Evolutionary conservation across 1,284 basidiomycete genomes (phyloP), one percentile per base, ranked within the genome.

Genomic region (Polyporus tsugae): DNA sequence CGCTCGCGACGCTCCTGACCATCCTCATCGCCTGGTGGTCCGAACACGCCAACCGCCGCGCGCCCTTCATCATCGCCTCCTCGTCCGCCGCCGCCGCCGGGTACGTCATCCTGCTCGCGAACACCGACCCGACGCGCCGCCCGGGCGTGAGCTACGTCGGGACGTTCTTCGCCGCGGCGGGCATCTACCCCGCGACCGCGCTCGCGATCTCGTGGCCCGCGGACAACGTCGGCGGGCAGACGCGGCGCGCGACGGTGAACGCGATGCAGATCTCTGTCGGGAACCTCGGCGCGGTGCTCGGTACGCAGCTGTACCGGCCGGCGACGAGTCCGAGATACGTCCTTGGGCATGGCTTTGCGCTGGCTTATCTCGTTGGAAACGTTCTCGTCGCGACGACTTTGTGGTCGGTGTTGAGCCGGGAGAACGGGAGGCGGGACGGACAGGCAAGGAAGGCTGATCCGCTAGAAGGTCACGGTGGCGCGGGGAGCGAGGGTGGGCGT

Each of bases 181-280:
- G 90, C 1, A 82, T 91, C 10, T 93, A 90, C 76, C 69, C 71
- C 19, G 66, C 69, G 22, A 70, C 69, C 2, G 71, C 71, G 19
- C 66, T 72, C 49, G 88, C 74, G 84, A 89, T 10, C 76, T 90
- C 33, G 66, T 90, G 90, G 86, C 89, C 90, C 0, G 83, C 86
- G n/a, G 89, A 91, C 78, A 92, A 92, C 71, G 87, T 91, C n/a
- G 87, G 87, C 9, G 87, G 87, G 3, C 90, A 91, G 74, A 92
- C 90, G 1, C 91, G 91, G 75, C 85, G 90, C 6, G 91, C 90
- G 1, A 84, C 89, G 0, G 87, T 86, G 0, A 83, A 89, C 2
- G 90, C 89, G 1, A 85, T 90, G 84, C 89, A 91, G 76, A 91
- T 93, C 67, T 86, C 85, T 17, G 85, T 91, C 13, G 90, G 90